phyloP scores from a whole-genome alignment of 2,329 filamentous ascomycete genomes.

The Pseudogymnoascus sp. region DNA sequence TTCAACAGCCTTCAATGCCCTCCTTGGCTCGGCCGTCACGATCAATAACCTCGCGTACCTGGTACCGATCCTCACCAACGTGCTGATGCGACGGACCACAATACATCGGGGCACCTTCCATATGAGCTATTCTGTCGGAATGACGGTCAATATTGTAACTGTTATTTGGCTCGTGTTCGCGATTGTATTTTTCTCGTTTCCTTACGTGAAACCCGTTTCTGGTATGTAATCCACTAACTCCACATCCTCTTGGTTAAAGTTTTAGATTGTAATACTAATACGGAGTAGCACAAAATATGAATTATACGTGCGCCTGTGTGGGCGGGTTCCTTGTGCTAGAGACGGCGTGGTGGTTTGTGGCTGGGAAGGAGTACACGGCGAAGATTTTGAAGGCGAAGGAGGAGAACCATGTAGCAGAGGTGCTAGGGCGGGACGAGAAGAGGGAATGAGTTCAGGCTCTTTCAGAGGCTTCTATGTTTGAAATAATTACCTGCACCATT shows the following conservation, averaged over 20 bases:
- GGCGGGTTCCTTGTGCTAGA: constrained; percentile 33
- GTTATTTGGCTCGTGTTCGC: constrained; percentile 33
- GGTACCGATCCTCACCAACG: constrained; percentile 37
- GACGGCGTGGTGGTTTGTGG: constrained; percentile 36
- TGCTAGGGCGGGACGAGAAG: neutral
- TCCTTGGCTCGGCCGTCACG: constrained; percentile 32
- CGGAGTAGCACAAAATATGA: constrained; percentile 33
- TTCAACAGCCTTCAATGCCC: constrained; percentile 37
- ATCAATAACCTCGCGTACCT: constrained; percentile 39
- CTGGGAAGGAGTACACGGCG: constrained; percentile 30
- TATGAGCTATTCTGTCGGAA: constrained; percentile 27
- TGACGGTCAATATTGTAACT: constrained; percentile 30
- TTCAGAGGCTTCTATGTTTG: neutral
- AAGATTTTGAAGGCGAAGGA: constrained; percentile 31
- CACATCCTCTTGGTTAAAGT: neutral
- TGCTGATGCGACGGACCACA: constrained; percentile 31
- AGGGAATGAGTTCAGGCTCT: neutral
- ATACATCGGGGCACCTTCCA: constrained; percentile 34
- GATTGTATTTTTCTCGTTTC: constrained; percentile 38
- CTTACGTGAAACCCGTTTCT: constrained; percentile 32
- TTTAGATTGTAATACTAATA: neutral
- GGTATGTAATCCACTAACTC: neutral
- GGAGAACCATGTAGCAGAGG: constrained; percentile 13
- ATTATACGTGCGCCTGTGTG: constrained; percentile 40
- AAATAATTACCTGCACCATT: neutral